Evolutionary conservation across 2,329 filamentous ascomycete species (phyloP).

Genomic region (Penicillium sp.): DNA sequence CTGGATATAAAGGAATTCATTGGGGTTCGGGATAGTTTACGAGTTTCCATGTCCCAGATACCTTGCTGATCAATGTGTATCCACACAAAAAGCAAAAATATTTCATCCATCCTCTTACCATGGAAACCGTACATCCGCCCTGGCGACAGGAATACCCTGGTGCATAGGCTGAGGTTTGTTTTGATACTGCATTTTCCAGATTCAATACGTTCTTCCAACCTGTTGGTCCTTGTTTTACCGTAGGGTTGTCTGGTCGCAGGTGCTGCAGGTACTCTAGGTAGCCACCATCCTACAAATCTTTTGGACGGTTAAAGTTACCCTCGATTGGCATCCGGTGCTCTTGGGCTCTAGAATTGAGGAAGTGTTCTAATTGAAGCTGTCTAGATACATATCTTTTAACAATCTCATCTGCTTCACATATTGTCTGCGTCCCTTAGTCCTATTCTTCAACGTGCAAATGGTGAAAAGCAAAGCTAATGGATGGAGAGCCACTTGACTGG

Average conservation of each 20-base stretch:
- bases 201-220: slow-evolving; percentile 2
- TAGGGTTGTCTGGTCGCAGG: background rate
- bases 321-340: background rate
- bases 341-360: background rate
- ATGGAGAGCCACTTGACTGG: background rate
- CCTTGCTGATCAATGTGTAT: slow-evolving; percentile 41
- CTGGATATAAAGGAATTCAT: slow-evolving; percentile 37
- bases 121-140: slow-evolving; percentile 27
- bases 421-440: background rate
- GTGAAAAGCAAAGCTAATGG: too few species aligned
- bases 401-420: background rate
- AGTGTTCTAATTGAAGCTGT: background rate
- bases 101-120: slow-evolving; percentile 33
- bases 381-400: background rate
- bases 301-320: background rate
- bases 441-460: background rate
- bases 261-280: background rate
- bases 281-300: background rate
- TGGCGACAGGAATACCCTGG: slow-evolving; percentile 14
- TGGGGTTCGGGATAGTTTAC: slow-evolving; percentile 38
- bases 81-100: slow-evolving; percentile 39
- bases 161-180: slow-evolving; percentile 5
- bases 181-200: slow-evolving; percentile 5
- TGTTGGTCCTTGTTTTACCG: slow-evolving; percentile 1
- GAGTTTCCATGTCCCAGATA: slow-evolving; percentile 40